These are phyloP conservation scores for Cladosporium sp. DNA, from an alignment of 2,329 filamentous ascomycete genomes.

Conservation along the genomic window DNA sequence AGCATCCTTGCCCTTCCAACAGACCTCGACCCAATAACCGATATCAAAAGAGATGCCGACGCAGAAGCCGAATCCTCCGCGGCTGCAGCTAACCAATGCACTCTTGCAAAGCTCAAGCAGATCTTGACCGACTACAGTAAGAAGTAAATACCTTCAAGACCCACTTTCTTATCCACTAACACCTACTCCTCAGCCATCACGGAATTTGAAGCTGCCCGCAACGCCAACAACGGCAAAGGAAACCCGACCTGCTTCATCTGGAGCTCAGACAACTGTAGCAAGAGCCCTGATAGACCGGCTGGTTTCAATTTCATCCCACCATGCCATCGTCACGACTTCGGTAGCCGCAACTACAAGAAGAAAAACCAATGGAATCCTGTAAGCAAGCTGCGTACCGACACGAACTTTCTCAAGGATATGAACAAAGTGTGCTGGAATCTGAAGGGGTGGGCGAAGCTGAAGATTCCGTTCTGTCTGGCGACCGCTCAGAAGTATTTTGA, in stretches of 20 bases:
- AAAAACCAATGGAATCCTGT: constrained; percentile 9
- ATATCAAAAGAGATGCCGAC: not conserved
- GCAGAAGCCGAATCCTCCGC: not conserved
- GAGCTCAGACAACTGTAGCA: not conserved
- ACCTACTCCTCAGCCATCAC: not conserved
- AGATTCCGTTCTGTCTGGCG: constrained; percentile 1
- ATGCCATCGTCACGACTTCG: constrained; percentile 6
- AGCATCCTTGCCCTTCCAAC: constrained; percentile 1
- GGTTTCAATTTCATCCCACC: constrained; percentile 3
- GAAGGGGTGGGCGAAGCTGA: constrained; percentile 1
- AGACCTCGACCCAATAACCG: not conserved
- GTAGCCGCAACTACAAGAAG: not conserved
- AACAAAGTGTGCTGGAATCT: not conserved
- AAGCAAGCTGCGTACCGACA: constrained; percentile 2
- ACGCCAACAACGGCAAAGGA: not conserved
- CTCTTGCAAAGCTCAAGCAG: not conserved
- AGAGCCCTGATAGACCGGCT: not conserved
- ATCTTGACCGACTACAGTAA: constrained; percentile 4
- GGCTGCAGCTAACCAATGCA: not conserved
- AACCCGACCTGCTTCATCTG: constrained; percentile 6
- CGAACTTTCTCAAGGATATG: constrained; percentile 2
- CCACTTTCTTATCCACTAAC: not conserved
- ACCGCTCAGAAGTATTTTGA: not conserved
- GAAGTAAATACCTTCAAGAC: not conserved
- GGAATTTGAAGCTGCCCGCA: constrained; percentile 2